These are phyloP conservation scores for Rheum nobile DNA, from an alignment of 148 eudicot species.

Conservation along the genomic window DNA sequence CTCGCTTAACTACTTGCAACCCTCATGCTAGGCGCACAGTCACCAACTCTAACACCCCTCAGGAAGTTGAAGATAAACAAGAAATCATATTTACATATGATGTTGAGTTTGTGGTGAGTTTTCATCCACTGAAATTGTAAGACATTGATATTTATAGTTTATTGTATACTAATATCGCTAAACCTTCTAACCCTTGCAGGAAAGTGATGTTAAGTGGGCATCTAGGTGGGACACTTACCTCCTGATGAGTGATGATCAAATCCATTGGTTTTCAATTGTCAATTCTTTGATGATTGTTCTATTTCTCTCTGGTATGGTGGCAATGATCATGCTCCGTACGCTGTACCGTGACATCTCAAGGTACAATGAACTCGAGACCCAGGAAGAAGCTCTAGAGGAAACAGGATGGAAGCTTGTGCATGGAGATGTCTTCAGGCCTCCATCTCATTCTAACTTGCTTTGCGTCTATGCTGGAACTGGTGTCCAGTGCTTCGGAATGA, in stretches of 20 bases:
- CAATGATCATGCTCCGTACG: slow-evolving; percentile 43
- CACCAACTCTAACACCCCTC: slow-evolving; percentile 25
- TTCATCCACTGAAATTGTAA: neutral
- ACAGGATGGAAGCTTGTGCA: slow-evolving; percentile 42
- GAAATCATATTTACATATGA: slow-evolving; percentile 37
- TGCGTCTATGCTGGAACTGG: slow-evolving; percentile 44
- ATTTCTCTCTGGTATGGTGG: slow-evolving; percentile 43
- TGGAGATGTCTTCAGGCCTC: slow-evolving; percentile 42
- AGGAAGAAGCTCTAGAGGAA: slow-evolving; percentile 40
- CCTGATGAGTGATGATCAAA: too few relatives aligned
- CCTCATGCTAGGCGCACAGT: slow-evolving; percentile 39
- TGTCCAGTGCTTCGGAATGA: slow-evolving; percentile 42
- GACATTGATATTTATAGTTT: too few relatives aligned
- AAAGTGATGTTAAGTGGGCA: slow-evolving; percentile 47
- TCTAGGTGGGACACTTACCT: slow-evolving; percentile 47
- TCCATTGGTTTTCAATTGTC: slow-evolving; percentile 42
- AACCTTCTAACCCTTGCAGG: slow-evolving; percentile 10
- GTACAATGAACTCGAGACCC: slow-evolving; percentile 42
- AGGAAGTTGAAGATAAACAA: slow-evolving; percentile 19
- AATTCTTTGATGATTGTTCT: slow-evolving; percentile 42
- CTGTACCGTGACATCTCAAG: slow-evolving; percentile 37
- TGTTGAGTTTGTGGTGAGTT: slow-evolving; percentile 30
- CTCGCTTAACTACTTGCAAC: slow-evolving; percentile 32
- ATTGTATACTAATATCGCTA: neutral
- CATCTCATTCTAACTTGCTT: slow-evolving; percentile 25